These are phyloP conservation scores for Vitis hybrid DNA, from an alignment of 177 flowering plant genomes.

Conservation along the genomic window DNA sequence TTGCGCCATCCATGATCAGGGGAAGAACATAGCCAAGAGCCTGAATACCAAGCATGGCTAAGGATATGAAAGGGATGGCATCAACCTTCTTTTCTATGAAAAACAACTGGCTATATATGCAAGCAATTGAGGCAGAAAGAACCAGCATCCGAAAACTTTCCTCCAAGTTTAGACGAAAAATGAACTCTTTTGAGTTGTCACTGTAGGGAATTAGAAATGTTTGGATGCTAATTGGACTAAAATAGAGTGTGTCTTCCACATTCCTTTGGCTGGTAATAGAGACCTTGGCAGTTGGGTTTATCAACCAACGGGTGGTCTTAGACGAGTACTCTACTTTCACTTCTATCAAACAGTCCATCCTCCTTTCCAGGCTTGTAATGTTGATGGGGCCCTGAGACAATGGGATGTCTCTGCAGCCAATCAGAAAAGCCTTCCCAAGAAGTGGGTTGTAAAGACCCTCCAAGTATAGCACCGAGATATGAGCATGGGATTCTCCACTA, in stretches of 20 bases:
- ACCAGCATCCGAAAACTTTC: slow-evolving; percentile 70
- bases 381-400: too few species aligned
- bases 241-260: slow-evolving; percentile 76
- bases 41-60: slow-evolving; percentile 88
- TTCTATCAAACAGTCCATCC: too few species aligned
- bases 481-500: too few species aligned
- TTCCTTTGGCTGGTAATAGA: slow-evolving; percentile 70
- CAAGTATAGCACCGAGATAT: too few species aligned
- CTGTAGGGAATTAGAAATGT: slow-evolving; percentile 71
- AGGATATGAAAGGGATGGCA: slow-evolving; percentile 66
- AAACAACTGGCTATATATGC: slow-evolving; percentile 62
- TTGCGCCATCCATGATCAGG: slow-evolving; percentile 73
- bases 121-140: slow-evolving; percentile 61
- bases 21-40: slow-evolving; percentile 79
- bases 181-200: slow-evolving; percentile 66
- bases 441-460: too few species aligned
- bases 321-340: too few species aligned
- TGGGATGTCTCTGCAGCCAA: too few species aligned
- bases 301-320: slow-evolving; percentile 41
- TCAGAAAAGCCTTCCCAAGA: too few species aligned
- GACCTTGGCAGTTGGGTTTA: slow-evolving; percentile 66
- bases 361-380: too few species aligned
- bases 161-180: slow-evolving; percentile 66
- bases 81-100: slow-evolving; percentile 52
- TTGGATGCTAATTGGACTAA: slow-evolving; percentile 49